Conservation (phyloP, 116 monocot genomes). For the Papilionanthe hybrid region DNA sequence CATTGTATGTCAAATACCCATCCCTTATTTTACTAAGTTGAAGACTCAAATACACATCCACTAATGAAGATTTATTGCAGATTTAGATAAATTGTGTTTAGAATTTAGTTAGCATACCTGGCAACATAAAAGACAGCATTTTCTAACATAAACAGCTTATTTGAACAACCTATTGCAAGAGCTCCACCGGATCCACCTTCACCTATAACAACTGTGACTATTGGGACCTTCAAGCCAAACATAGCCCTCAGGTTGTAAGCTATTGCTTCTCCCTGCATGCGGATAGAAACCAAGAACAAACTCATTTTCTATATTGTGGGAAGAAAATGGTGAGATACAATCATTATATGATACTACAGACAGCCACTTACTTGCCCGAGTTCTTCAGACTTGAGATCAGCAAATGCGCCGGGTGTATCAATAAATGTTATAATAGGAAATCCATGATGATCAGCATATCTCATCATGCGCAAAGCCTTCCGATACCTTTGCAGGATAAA, state of each 20-base stretch:
- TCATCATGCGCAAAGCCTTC: slow-evolving; percentile 89
- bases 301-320: neutral
- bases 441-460: slow-evolving; percentile 80
- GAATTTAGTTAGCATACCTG: slow-evolving; percentile 34
- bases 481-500: slow-evolving; percentile 39
- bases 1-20: no score
- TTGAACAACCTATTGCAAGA: slow-evolving; percentile 90
- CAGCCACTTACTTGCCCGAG: slow-evolving; percentile 60
- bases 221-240: slow-evolving; percentile 86
- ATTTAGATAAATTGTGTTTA: no score
- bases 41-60: no score
- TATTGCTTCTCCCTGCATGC: slow-evolving; percentile 85
- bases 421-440: slow-evolving; percentile 94
- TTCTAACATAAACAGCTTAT: slow-evolving; percentile 83
- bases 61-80: no score
- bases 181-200: slow-evolving; percentile 99
- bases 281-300: neutral
- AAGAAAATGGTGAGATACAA: neutral
- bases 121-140: slow-evolving; percentile 93
- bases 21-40: no score
- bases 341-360: slow-evolving; percentile 5
- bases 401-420: slow-evolving; percentile 89
- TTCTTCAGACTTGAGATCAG: slow-evolving; percentile 95
- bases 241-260: slow-evolving; percentile 75
- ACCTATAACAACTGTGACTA: slow-evolving; percentile 79